These are phyloP conservation scores for Glycine latifolia DNA, from an alignment of 306 rosid species.

Conservation along the genomic window DNA sequence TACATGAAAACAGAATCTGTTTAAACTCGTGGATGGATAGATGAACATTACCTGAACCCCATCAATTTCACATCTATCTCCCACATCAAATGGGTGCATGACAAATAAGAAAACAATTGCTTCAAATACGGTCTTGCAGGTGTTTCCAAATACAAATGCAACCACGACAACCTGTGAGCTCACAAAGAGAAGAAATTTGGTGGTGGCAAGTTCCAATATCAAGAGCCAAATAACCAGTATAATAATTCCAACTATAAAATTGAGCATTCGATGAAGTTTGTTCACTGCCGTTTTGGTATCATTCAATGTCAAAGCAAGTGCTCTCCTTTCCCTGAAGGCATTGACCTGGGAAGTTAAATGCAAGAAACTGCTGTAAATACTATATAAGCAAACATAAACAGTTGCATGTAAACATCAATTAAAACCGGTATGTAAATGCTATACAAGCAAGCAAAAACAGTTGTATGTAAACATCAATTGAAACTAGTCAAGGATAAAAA, in stretches of 20 bases:
- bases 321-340: conserved; percentile 93
- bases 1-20: background rate
- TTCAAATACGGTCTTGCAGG: conserved; percentile 91
- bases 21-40: conserved; percentile 1
- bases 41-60: conserved; percentile 66
- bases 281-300: conserved; percentile 98
- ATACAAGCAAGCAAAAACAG: conserved; percentile 5
- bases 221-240: conserved; percentile 74
- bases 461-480: conserved; percentile 9
- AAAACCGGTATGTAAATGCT: conserved; percentile 3
- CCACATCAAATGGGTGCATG: conserved; percentile 95
- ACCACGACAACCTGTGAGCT: conserved; percentile 89
- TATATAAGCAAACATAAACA: conserved; percentile 1
- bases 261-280: conserved; percentile 81
- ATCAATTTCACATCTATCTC: conserved; percentile 94
- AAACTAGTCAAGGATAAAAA: conserved; percentile 28
- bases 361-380: conserved; percentile 6
- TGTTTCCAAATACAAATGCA: conserved; percentile 90
- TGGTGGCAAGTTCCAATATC: conserved; percentile 76
- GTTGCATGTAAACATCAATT: background rate
- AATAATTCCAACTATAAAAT: conserved; percentile 63
- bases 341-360: conserved; percentile 64
- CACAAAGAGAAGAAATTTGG: conserved; percentile 69
- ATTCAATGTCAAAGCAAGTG: conserved; percentile 89
- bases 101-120: conserved; percentile 84